These are phyloP conservation scores for Sideroxylon spinosum DNA, from an alignment of 179 eudicot genomes.

Conservation along the genomic window DNA sequence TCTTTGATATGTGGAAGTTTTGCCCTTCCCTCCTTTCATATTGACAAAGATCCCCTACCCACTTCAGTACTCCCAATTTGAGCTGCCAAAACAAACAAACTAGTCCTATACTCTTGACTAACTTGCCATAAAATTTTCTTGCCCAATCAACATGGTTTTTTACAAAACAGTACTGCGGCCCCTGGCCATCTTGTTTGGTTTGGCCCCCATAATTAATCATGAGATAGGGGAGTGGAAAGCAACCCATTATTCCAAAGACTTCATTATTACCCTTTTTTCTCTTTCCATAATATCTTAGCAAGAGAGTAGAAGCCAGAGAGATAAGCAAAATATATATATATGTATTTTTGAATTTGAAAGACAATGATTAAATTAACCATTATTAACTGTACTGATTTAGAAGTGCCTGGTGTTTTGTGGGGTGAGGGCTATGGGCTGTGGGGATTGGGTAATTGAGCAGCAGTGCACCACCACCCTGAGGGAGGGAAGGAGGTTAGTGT, in stretches of 20 bases:
- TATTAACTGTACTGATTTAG: background rate
- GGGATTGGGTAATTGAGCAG: slow-evolving; percentile 21
- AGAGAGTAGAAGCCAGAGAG: background rate
- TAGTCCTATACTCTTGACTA: background rate
- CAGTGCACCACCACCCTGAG: background rate
- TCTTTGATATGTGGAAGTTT: background rate
- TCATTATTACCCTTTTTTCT: slow-evolving; percentile 15
- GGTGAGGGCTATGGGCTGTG: slow-evolving; percentile 8
- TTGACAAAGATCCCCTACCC: slow-evolving; percentile 8
- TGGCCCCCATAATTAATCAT: slow-evolving; percentile 15
- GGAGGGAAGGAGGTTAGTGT: background rate
- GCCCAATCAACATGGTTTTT: background rate
- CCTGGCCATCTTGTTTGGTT: background rate
- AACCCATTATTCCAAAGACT: background rate
- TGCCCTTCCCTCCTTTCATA: background rate
- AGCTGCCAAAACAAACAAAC: slow-evolving; percentile 10
- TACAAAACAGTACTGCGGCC: background rate
- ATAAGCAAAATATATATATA: background rate
- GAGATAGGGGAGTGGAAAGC: background rate
- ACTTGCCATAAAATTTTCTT: background rate
- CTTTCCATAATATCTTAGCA: too few species aligned
- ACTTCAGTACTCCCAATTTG: background rate
- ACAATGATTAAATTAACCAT: slow-evolving; percentile 12
- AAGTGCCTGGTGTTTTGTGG: background rate
- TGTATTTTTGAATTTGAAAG: background rate